phyloP scores from a whole-genome alignment of 768 basidiomycete genomes.

The Chiua virens region DNA sequence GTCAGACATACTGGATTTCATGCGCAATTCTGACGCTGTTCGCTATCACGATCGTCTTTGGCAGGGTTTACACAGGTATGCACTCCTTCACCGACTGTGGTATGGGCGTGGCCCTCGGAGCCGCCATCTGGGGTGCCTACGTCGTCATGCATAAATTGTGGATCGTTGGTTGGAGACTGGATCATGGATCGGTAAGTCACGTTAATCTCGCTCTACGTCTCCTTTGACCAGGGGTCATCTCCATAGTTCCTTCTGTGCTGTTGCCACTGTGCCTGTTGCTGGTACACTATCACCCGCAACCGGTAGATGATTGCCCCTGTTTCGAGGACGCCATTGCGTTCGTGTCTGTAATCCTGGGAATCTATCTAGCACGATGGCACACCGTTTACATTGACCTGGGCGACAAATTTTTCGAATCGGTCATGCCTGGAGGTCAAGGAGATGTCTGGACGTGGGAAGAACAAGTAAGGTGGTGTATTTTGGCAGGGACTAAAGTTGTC shows the following conservation, averaged over 20 bases:
- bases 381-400: conserved; percentile 43
- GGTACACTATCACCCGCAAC: conserved; percentile 90
- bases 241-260: conserved; percentile 55
- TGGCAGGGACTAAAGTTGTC: conserved; percentile 41
- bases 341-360: conserved; percentile 81
- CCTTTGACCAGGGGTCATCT: conserved; percentile 6
- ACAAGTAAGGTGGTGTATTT: conserved; percentile 34
- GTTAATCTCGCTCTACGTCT: conserved; percentile 18
- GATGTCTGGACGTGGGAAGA: conserved; percentile 35
- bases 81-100: conserved; percentile 79
- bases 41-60: conserved; percentile 70
- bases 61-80: conserved; percentile 86
- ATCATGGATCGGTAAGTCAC: conserved; percentile 35
- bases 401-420: conserved; percentile 27
- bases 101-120: conserved; percentile 64
- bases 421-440: conserved; percentile 62
- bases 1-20: conserved; percentile 41
- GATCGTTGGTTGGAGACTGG: conserved; percentile 41
- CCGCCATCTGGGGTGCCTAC: conserved; percentile 57
- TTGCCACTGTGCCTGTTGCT: conserved; percentile 66
- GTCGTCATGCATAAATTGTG: conserved; percentile 35
- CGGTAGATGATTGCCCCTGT: conserved; percentile 96
- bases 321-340: conserved; percentile 98
- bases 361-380: conserved; percentile 67
- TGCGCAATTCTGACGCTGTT: conserved; percentile 54